These are phyloP conservation scores for Chimonanthus salicifolius DNA, from an alignment of 164 flowering plant genomes.

Conservation along the genomic window DNA sequence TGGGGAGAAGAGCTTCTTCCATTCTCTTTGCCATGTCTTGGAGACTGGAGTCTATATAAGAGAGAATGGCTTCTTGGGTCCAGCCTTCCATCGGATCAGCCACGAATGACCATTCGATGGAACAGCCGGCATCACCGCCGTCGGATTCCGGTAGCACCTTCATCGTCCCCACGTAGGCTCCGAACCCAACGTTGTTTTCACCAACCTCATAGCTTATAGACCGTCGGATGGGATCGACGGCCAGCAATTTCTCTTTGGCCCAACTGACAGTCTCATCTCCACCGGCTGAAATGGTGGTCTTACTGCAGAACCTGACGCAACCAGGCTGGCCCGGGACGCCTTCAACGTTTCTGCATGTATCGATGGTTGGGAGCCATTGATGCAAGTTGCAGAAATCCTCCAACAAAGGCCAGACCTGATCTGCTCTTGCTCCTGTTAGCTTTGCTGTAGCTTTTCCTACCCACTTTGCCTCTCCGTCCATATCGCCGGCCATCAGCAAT, in stretches of 20 bases:
- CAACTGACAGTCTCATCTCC: constrained; percentile 18
- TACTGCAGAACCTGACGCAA: constrained; percentile 42
- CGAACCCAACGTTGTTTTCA: constrained; percentile 35
- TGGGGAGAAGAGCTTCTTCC: constrained; percentile 29
- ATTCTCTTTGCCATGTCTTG: constrained; percentile 38
- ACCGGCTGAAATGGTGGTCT: background rate
- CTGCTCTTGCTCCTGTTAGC: constrained; percentile 18
- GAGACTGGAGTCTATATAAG: constrained; percentile 20
- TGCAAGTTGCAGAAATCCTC: constrained; percentile 36
- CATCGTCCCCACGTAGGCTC: constrained; percentile 24
- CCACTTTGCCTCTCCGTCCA: constrained; percentile 25
- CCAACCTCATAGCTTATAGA: constrained; percentile 38
- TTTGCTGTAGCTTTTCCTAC: constrained; percentile 29
- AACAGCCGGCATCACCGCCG: constrained; percentile 18
- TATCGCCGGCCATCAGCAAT: too few relatives aligned
- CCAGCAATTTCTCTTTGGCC: constrained; percentile 44
- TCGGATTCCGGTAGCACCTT: constrained; percentile 14
- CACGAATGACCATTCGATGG: constrained; percentile 36
- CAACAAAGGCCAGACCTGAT: constrained; percentile 39
- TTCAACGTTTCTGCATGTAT: constrained; percentile 21
- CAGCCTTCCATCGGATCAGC: constrained; percentile 39
- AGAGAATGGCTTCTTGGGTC: constrained; percentile 27
- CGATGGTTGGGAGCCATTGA: constrained; percentile 40
- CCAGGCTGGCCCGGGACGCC: constrained; percentile 36
- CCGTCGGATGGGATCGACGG: constrained; percentile 26